Evolutionary conservation across 768 basidiomycete genomes (phyloP).

Genomic region (Cyclocybe cylindracea): DNA sequence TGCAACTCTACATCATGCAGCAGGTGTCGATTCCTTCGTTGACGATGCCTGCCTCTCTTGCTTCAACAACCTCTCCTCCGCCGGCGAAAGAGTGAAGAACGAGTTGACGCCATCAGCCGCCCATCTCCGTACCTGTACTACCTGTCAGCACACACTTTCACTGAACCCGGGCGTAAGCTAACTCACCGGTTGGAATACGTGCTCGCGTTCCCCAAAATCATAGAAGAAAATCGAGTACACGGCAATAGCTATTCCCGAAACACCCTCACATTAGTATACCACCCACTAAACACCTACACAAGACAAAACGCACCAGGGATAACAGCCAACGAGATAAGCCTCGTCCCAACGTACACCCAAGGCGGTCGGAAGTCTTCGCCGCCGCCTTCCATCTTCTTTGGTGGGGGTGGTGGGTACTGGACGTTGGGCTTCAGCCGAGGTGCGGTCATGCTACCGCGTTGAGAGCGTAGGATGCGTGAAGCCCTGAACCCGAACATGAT

Average conservation of each 20-base stretch:
- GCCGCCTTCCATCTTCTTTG: conserved; percentile 18
- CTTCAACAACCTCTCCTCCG: conserved; percentile 46
- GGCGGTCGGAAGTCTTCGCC: conserved; percentile 55
- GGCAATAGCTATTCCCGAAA: conserved; percentile 40
- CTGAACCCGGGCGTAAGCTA: neutral
- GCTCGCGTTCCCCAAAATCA: conserved; percentile 72
- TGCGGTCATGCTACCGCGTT: neutral
- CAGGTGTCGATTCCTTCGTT: neutral
- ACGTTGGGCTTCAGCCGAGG: neutral
- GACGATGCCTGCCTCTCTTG: conserved; percentile 15
- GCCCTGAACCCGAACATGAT: neutral
- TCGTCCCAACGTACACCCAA: conserved; percentile 58
- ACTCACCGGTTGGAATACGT: conserved; percentile 69
- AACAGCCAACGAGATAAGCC: conserved; percentile 51
- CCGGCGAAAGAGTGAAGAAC: conserved; percentile 61
- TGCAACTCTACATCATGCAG: neutral
- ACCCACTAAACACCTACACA: neutral
- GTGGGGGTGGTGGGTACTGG: neutral
- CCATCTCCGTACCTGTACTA: conserved; percentile 59
- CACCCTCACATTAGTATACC: neutral
- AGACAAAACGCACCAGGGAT: conserved; percentile 49
- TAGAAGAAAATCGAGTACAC: conserved; percentile 62
- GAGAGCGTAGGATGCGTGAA: neutral
- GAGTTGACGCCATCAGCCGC: conserved; percentile 44
- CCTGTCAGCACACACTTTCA: neutral